Base-by-base conservation (phyloP, 164 flowering plant genomes). In the Piper betle region DNA sequence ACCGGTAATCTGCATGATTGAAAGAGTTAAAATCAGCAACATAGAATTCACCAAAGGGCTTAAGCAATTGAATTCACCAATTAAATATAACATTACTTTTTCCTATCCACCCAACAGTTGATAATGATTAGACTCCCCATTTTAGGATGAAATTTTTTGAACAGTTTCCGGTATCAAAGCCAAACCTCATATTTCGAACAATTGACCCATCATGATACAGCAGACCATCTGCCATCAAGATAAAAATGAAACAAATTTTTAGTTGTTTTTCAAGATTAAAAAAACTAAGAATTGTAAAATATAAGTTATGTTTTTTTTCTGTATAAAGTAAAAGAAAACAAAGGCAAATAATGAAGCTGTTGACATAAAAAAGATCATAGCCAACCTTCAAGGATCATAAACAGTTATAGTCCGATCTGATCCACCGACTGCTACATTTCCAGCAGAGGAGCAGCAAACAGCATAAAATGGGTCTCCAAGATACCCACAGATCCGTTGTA, bases 311-410 rank as follows among this genome's bases (percentile, higher is more conserved):
- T 42, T 46, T 15, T 46, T 43, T 46, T 46, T 15, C 50, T 46
- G 15, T 2, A 46, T 9, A 46, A 53, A 17, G 1, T 19, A 52
- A 33, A 15, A 6, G 38, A 17, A 52, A 46, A 43, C 10, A 39
- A 12, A 38, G 13, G 16, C 4, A 16, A 25, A 38, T 19, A 46
- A 6, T 46, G 15, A 6, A 6, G 15, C 1, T 10, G 13, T 46
- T 46, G 5, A 46, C 50, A 46, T 5, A 46, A 46, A 46, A 46
- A 46, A 15, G 50, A 46, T 46, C 3, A 46, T 10, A 46, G 71
- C 70, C 18, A 63, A 90, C 95, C 88, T 87, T 72, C 97, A 88
- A 75, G 90, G 88, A 73, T 90, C 97, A 77, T 87, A 87, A 53
- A 87, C 69, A 37, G 91, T 77, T 54, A 87, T 83, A 66, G 86